Base-by-base conservation (phyloP, 2,329 filamentous ascomycete genomes). In the Chalaropsis ovoidea region DNA sequence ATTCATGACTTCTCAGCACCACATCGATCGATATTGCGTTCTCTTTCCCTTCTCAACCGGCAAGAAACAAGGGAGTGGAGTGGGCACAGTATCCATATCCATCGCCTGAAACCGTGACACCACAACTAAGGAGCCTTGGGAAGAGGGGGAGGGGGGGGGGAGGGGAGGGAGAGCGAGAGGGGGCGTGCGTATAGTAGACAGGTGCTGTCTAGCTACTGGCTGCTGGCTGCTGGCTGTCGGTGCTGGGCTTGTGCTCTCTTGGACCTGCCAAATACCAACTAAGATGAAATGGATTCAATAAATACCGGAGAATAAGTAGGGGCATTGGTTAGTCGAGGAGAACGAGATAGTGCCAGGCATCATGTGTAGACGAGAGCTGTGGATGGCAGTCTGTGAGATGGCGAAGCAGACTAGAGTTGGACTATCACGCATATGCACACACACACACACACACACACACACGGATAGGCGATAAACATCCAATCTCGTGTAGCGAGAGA, bases 51-150 rank as follows among this genome's bases (percentile, higher is more conserved):
- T 27, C 17, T n/a, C 22, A 49, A 15, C 47, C 13, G 35, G 22
- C 42, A 24, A 42, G 22, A 64, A 52, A 47, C 52, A 47, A 15
- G 15, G 45, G 24, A 24, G 17, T 31, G 45, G 24, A 24, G 17
- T 31, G 6, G 31, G 31, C 31, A 31, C 31, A 31, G 31, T 6
- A n/a, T 61, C n/a, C 49, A 54, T 27, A 56, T 56, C 52, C 24
- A n/a, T 63, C 24, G 52, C 62, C 24, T 24, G 47, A 66, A 62
- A 49, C 45, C 31, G 47, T 42, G 62, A 52, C 43, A 56, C 19
- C 5, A 24, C 27, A 13, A 43, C 22, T 27, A 31, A 31, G 49
- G 11, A 31, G 24, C 10, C 22, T 22, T 31, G 8, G 52, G 52
- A 43, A 43, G 4, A 43, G 17, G 11, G 42, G 11, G 42, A 43